phyloP scores from a whole-genome alignment of 129 eudicot genomes.

The Glebionis coronaria region DNA sequence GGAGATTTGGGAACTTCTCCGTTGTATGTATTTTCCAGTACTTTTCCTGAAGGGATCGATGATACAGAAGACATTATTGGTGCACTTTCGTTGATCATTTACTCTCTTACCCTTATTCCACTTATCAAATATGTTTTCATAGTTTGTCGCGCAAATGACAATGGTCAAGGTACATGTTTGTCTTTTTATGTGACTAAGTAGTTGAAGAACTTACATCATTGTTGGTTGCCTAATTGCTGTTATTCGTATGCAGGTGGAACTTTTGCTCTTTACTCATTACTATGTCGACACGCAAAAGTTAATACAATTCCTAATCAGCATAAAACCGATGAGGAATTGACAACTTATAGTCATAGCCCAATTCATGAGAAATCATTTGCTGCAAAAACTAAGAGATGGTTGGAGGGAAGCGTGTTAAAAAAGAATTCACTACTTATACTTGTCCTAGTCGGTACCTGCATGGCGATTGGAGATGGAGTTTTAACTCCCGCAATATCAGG shows the following conservation, averaged over 20 bases:
- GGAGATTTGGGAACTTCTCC: slow-evolving; percentile 99
- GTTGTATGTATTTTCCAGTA: slow-evolving; percentile 85
- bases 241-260: slow-evolving; percentile 68
- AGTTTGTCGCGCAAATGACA: slow-evolving; percentile 94
- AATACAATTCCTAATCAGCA: slow-evolving; percentile 93
- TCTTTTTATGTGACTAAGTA: neutral
- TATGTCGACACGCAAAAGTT: slow-evolving; percentile 87
- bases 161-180: slow-evolving; percentile 77
- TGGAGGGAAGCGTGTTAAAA: slow-evolving; percentile 64
- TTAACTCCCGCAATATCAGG: slow-evolving; percentile 98
- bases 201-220: neutral
- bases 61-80: slow-evolving; percentile 85
- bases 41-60: slow-evolving; percentile 64
- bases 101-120: slow-evolving; percentile 92
- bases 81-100: slow-evolving; percentile 91
- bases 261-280: slow-evolving; percentile 87
- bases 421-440: slow-evolving; percentile 79
- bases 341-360: slow-evolving; percentile 85
- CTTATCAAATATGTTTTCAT: slow-evolving; percentile 93
- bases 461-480: slow-evolving; percentile 92
- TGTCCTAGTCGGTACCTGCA: slow-evolving; percentile 93
- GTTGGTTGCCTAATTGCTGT: neutral
- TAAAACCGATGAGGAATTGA: slow-evolving; percentile 86
- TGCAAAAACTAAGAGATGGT: slow-evolving; percentile 83
- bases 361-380: slow-evolving; percentile 83